Percentiles rank a stretch among this genome's conserved stretches.
Conservation (phyloP, 768 basidiomycete genomes). For the Tulasnella calospora region DNA sequence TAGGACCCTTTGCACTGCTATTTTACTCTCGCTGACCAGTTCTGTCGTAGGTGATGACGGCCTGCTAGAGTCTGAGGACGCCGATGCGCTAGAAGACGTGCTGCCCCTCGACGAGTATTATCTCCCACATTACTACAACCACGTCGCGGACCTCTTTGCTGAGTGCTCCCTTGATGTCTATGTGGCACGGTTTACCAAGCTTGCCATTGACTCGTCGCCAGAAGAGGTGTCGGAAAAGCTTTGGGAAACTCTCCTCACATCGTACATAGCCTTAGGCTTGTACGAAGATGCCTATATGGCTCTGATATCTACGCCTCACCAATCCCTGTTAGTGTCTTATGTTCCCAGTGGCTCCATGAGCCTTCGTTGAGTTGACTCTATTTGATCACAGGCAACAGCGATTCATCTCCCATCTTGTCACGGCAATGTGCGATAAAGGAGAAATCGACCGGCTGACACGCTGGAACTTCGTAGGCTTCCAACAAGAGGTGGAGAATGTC, state of each 20-base stretch:
- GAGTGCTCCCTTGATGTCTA: conserved; percentile 49
- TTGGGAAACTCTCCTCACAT: conserved; percentile 75
- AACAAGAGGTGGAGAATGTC: conserved; percentile 80
- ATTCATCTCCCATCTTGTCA: conserved; percentile 73
- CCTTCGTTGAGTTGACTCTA: conserved; percentile 6
- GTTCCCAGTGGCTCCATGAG: background rate
- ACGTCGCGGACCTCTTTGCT: conserved; percentile 71
- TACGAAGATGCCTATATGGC: conserved; percentile 87
- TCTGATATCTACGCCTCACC: conserved; percentile 66
- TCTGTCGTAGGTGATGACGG: conserved; percentile 44
- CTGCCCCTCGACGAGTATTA: conserved; percentile 52
- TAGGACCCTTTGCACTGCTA: conserved; percentile 37
- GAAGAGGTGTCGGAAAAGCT: conserved; percentile 48
- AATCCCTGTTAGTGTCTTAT: conserved; percentile 61
- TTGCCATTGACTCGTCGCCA: conserved; percentile 70
- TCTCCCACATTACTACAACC: conserved; percentile 69
- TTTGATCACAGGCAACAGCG: conserved; percentile 62
- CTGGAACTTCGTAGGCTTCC: conserved; percentile 79
- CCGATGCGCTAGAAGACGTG: conserved; percentile 55
- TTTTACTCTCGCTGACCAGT: background rate
- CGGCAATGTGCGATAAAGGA: conserved; percentile 88
- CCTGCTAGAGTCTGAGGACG: conserved; percentile 55
- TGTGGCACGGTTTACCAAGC: conserved; percentile 68
- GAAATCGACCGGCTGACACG: conserved; percentile 71
- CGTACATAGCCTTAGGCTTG: conserved; percentile 61